Percentiles rank a stretch among this genome's conserved stretches.
Evolutionary conservation across 2,329 filamentous ascomycete genomes (phyloP).

Genomic region (Cytospora leucostoma): DNA sequence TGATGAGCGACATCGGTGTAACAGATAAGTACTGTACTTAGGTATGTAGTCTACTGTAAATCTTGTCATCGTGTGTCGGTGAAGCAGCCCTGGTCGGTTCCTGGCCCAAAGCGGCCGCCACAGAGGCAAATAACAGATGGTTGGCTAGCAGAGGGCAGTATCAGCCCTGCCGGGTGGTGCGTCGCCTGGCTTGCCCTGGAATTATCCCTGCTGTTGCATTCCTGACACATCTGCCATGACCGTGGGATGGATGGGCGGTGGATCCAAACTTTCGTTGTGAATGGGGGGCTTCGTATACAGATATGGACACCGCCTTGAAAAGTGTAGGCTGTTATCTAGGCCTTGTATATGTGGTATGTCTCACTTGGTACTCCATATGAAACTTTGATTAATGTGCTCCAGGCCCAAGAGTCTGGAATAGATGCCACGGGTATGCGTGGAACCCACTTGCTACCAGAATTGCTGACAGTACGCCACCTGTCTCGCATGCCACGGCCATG

Average conservation of each 20-base stretch:
- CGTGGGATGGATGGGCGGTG: neutral
- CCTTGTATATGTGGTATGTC: slow-evolving; percentile 8
- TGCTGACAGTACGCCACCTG: slow-evolving; percentile 19
- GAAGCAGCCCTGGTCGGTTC: slow-evolving; percentile 22
- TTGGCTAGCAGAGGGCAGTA: slow-evolving; percentile 17
- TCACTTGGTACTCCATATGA: neutral
- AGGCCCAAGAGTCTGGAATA: neutral
- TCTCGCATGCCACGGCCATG: slow-evolving; percentile 21
- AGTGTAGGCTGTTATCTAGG: neutral
- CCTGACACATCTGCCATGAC: slow-evolving; percentile 4
- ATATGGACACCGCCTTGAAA: slow-evolving; percentile 13
- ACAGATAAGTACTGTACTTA: neutral
- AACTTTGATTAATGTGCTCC: neutral
- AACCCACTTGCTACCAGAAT: neutral
- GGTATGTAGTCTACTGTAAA: too few relatives aligned
- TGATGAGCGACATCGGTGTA: slow-evolving; percentile 18
- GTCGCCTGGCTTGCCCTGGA: slow-evolving; percentile 7
- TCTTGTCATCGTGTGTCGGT: slow-evolving; percentile 22
- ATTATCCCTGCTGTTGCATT: slow-evolving; percentile 20
- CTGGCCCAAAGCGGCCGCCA: slow-evolving; percentile 9
- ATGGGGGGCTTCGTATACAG: neutral
- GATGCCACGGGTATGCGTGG: neutral
- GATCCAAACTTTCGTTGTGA: too few relatives aligned
- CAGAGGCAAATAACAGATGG: slow-evolving; percentile 11
- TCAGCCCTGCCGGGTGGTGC: slow-evolving; percentile 23